phyloP scores from a whole-genome alignment of 768 basidiomycete species.

The Boletus huronensis region DNA sequence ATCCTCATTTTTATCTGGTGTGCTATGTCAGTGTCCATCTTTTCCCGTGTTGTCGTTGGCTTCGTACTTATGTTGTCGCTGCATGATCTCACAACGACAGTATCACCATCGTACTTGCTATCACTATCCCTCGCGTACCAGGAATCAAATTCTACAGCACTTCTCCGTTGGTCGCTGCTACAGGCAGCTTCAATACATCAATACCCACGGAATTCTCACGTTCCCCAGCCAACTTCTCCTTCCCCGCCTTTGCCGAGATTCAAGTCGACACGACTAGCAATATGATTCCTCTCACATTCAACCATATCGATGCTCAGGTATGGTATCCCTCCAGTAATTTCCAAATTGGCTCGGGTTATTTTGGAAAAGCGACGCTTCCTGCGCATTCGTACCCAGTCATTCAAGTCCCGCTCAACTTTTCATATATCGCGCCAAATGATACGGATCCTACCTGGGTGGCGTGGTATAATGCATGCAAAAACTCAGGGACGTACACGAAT shows the following conservation, averaged over 20 bases:
- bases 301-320: conserved; percentile 59
- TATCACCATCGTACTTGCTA: conserved; percentile 64
- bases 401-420: conserved; percentile 76
- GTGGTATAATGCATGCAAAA: conserved; percentile 78
- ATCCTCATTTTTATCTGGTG: conserved; percentile 64
- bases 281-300: conserved; percentile 75
- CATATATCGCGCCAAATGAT: conserved; percentile 74
- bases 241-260: conserved; percentile 72
- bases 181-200: conserved; percentile 52
- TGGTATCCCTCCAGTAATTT: conserved; percentile 66
- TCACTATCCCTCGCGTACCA: conserved; percentile 84
- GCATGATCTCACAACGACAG: conserved; percentile 33
- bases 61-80: conserved; percentile 2
- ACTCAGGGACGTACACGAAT: conserved; percentile 44
- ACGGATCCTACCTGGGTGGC: conserved; percentile 80
- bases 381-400: conserved; percentile 66
- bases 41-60: neutral
- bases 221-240: conserved; percentile 84
- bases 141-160: conserved; percentile 56
- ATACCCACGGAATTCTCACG: conserved; percentile 67
- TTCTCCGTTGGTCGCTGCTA: conserved; percentile 57
- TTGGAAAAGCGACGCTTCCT: conserved; percentile 55
- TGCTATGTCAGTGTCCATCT: conserved; percentile 42
- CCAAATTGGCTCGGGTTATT: conserved; percentile 64
- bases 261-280: conserved; percentile 74